Conservation (phyloP, 1,284 basidiomycete genomes). For the Hymenochaete sp. region DNA sequence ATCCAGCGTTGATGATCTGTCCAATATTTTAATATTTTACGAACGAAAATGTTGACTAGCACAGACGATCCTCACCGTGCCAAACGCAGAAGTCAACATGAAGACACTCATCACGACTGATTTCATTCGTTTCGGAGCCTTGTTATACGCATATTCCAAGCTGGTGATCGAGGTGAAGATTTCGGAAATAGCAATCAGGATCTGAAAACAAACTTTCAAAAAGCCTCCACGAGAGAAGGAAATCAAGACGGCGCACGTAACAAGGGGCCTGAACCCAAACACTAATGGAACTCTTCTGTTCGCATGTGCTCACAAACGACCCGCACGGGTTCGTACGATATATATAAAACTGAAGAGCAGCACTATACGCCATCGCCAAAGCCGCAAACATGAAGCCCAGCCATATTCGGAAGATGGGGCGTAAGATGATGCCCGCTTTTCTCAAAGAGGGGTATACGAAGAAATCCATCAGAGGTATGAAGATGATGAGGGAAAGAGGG, state of each 20-base stretch:
- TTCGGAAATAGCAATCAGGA: conserved; percentile 41
- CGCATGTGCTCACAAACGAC: conserved; percentile 30
- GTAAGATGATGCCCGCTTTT: conserved; percentile 43
- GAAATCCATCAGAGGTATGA: conserved; percentile 42
- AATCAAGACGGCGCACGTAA: conserved; percentile 7
- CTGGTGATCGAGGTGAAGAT: conserved; percentile 60
- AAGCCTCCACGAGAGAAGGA: not conserved
- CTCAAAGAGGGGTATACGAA: conserved; percentile 51
- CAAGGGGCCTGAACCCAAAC: conserved; percentile 36
- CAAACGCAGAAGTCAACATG: conserved; percentile 45
- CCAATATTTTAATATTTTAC: not conserved
- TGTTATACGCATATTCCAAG: conserved; percentile 58
- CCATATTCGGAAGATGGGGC: conserved; percentile 52
- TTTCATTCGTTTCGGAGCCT: conserved; percentile 49
- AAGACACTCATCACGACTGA: conserved; percentile 46
- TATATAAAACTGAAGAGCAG: conserved; percentile 43
- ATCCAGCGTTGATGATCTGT: conserved; percentile 11
- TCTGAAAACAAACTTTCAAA: conserved; percentile 35
- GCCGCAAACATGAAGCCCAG: conserved; percentile 55
- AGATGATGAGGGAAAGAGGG: conserved; percentile 44
- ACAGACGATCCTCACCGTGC: conserved; percentile 6
- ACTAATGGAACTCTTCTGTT: conserved; percentile 34
- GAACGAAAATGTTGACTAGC: not conserved
- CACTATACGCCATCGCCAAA: conserved; percentile 53
- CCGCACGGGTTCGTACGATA: conserved; percentile 41